Evolutionary conservation across 768 basidiomycete species (phyloP).

Genomic region (Termitomyces sp.): DNA sequence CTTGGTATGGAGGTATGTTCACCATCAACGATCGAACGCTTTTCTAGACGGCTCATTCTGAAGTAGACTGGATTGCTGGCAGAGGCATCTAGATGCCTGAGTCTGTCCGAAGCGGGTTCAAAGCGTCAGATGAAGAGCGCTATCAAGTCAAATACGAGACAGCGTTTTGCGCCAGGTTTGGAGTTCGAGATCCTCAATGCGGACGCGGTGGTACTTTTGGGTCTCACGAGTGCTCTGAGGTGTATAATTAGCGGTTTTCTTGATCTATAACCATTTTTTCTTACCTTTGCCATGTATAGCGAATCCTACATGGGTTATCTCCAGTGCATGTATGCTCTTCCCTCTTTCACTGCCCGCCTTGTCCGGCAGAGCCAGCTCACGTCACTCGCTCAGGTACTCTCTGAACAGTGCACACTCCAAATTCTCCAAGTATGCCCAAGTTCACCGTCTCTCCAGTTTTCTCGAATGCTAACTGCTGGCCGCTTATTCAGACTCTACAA

Average conservation of each 20-base stretch:
- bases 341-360: not conserved
- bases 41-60: not conserved
- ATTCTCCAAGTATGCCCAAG: slow-evolving; percentile 55
- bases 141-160: slow-evolving; percentile 31
- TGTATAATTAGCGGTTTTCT: slow-evolving; percentile 23
- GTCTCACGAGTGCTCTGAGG: slow-evolving; percentile 70
- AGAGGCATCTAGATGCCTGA: slow-evolving; percentile 56
- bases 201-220: slow-evolving; percentile 67
- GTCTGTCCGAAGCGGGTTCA: slow-evolving; percentile 57
- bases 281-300: slow-evolving; percentile 27
- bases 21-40: not conserved
- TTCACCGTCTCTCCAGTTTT: not conserved
- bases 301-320: slow-evolving; percentile 79
- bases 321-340: slow-evolving; percentile 73
- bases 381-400: slow-evolving; percentile 23
- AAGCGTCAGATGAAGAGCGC: slow-evolving; percentile 41
- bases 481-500: slow-evolving; percentile 51
- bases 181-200: slow-evolving; percentile 79
- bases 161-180: slow-evolving; percentile 53
- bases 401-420: slow-evolving; percentile 73
- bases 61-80: slow-evolving; percentile 54
- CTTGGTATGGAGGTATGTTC: slow-evolving; percentile 71
- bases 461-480: not conserved
- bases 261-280: not conserved
- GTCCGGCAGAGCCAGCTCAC: not conserved